Percentiles rank a stretch among this genome's conserved stretches.
phyloP scores from a whole-genome alignment of 257 asterid genomes.

The Sherardia arvensis region DNA sequence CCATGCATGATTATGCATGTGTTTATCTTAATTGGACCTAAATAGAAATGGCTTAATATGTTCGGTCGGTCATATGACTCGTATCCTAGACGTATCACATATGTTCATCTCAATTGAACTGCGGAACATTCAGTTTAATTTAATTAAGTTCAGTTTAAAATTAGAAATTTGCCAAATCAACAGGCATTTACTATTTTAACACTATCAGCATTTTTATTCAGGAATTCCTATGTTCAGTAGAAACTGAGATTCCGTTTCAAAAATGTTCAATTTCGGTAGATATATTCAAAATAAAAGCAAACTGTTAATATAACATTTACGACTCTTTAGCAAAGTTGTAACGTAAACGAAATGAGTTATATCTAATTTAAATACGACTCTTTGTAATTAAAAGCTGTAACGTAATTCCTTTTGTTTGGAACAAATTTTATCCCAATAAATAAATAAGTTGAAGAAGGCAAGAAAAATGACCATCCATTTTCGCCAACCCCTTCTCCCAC shows the following conservation, averaged over 20 bases:
- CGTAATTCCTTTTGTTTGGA: background rate
- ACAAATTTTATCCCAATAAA: background rate
- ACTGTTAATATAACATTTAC: background rate
- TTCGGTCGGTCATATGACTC: too few species aligned
- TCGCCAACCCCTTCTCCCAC: conserved; percentile 20
- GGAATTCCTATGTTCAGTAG: too few species aligned
- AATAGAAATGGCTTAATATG: too few species aligned
- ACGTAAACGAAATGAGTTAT: background rate
- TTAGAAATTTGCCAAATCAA: background rate
- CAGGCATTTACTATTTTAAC: background rate
- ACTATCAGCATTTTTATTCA: background rate
- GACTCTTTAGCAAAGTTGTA: background rate
- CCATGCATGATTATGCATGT: too few species aligned
- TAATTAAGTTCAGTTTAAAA: too few species aligned
- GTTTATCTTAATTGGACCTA: too few species aligned
- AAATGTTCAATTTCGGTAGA: background rate
- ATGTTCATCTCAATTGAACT: too few species aligned
- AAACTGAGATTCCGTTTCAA: background rate
- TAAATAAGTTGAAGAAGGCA: conserved; percentile 10
- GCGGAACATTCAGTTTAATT: too few species aligned
- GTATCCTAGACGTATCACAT: too few species aligned
- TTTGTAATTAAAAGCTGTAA: background rate
- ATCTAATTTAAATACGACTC: background rate
- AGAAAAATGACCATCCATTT: conserved; percentile 23
- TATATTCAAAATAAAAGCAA: background rate